Evolutionary conservation across 2,329 filamentous ascomycete species (phyloP).

Genomic region (Cercospora nicotianae): DNA sequence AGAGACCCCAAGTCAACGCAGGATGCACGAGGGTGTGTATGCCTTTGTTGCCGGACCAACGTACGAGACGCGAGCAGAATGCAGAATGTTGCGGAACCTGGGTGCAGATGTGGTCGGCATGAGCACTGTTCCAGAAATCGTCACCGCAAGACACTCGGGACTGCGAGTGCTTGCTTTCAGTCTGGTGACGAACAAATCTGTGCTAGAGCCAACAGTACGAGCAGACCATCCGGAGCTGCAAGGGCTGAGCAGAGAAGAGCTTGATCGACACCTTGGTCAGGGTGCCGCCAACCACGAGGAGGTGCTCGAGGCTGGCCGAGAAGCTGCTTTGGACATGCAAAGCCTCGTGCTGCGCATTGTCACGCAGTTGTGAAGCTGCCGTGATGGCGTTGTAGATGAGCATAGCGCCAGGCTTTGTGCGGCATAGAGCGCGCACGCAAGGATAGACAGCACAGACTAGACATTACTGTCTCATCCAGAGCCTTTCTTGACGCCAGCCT

Average conservation of each 20-base stretch:
- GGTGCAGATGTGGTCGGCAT: conserved; percentile 71
- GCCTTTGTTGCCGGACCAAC: conserved; percentile 64
- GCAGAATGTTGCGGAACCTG: conserved; percentile 59
- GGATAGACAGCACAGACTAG: background rate
- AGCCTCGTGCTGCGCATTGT: conserved; percentile 50
- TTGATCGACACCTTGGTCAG: conserved; percentile 57
- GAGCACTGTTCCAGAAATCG: conserved; percentile 68
- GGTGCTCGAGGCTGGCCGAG: conserved; percentile 61
- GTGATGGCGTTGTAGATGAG: background rate
- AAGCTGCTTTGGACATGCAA: conserved; percentile 65
- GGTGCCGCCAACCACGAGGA: conserved; percentile 66
- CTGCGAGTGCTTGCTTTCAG: conserved; percentile 65
- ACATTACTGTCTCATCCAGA: conserved; percentile 27
- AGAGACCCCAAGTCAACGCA: conserved; percentile 47
- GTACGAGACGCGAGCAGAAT: conserved; percentile 67
- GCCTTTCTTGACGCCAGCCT: conserved; percentile 39
- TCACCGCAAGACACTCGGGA: conserved; percentile 64
- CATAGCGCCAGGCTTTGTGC: background rate
- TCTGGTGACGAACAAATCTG: conserved; percentile 65
- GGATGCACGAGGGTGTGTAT: conserved; percentile 65
- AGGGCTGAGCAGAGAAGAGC: conserved; percentile 50
- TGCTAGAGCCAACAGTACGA: conserved; percentile 58
- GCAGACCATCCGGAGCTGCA: conserved; percentile 59
- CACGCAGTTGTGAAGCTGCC: conserved; percentile 39
- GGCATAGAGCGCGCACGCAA: background rate